Conservation (phyloP, 2,329 filamentous ascomycete genomes). For the Botrytis galanthina region DNA sequence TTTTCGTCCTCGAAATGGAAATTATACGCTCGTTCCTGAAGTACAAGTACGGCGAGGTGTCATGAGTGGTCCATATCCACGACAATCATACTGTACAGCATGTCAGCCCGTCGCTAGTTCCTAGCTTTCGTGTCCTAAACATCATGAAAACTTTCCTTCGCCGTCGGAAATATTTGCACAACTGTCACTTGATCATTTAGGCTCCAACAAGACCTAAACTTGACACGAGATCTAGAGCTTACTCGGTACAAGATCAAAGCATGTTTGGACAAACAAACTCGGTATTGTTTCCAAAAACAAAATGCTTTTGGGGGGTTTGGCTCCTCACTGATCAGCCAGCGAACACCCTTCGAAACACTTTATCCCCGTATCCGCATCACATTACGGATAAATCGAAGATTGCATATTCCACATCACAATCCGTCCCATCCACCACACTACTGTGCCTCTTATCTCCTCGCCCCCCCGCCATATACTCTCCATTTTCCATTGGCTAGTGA, state of each 20-base stretch:
- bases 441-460: neutral
- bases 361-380: neutral
- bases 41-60: constrained; percentile 1
- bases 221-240: constrained; percentile 13
- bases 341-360: neutral
- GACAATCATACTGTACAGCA: neutral
- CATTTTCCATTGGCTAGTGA: neutral
- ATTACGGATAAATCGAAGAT: neutral
- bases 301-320: neutral
- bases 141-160: neutral
- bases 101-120: neutral
- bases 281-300: neutral
- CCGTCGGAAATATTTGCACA: constrained; percentile 8
- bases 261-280: neutral
- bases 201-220: neutral
- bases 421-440: neutral
- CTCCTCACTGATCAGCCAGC: neutral
- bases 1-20: neutral
- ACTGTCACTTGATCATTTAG: constrained; percentile 21
- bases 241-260: neutral
- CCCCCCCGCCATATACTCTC: neutral
- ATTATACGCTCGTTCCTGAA: neutral
- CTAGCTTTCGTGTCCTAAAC: neutral
- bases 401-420: neutral
- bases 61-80: constrained; percentile 10